A percentile compares a stretch with the other conserved stretches of the same genome.
Conservation (phyloP, 495 filamentous ascomycete species). For the Aspergillus avenaceus region DNA sequence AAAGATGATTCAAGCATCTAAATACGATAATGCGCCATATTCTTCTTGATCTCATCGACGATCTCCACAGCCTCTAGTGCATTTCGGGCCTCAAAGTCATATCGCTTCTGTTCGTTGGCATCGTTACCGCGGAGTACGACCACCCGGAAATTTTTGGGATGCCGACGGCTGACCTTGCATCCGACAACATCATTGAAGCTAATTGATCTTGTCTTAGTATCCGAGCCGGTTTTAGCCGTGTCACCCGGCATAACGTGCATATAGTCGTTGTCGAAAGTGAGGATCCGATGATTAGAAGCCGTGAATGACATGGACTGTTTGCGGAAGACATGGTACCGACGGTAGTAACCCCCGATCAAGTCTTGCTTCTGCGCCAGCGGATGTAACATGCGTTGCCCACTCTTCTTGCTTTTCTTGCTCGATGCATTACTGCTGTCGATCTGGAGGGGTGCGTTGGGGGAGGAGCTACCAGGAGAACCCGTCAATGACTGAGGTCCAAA, state of each 20-base stretch:
- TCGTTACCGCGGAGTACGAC: constrained; percentile 72
- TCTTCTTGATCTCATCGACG: constrained; percentile 75
- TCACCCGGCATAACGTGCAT: constrained; percentile 88
- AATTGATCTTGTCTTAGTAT: constrained; percentile 78
- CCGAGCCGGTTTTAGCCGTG: constrained; percentile 48
- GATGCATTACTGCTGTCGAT: constrained; percentile 40
- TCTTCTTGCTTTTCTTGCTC: constrained; percentile 65
- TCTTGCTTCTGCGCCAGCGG: constrained; percentile 78
- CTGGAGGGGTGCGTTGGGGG: constrained; percentile 72
- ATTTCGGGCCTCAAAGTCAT: constrained; percentile 90
- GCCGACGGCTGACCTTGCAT: constrained; percentile 84
- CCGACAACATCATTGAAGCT: constrained; percentile 91
- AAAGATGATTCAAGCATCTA: no score
- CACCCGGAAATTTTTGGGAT: constrained; percentile 89
- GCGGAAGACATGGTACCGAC: constrained; percentile 86
- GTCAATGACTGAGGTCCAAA: constrained; percentile 75
- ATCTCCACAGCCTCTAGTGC: constrained; percentile 80
- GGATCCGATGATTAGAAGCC: constrained; percentile 72
- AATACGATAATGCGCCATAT: constrained; percentile 50
- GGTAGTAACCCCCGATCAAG: constrained; percentile 65
- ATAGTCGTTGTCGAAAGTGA: constrained; percentile 92
- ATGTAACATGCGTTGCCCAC: constrained; percentile 58
- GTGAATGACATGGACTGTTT: constrained; percentile 94
- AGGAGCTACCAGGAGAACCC: constrained; percentile 75
- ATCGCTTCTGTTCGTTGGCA: constrained; percentile 75